phyloP scores from a whole-genome alignment of 352 stramenopile genomes.

The Phytophthora quininea region DNA sequence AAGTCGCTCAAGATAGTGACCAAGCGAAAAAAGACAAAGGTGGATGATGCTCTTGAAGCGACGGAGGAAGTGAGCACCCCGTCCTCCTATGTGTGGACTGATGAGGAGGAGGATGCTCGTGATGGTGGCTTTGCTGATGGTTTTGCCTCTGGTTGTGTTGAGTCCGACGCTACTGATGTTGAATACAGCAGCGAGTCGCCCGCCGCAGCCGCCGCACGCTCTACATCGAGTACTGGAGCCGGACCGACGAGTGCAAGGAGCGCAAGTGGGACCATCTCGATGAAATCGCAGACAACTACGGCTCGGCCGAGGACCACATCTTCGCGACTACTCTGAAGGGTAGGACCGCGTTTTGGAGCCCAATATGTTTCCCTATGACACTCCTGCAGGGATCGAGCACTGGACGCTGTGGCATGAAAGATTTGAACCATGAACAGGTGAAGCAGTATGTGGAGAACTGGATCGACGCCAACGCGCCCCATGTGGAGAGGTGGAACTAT shows the following conservation, averaged over 20 bases:
- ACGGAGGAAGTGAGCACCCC: conserved; percentile 44
- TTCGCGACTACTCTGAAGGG: conserved; percentile 80
- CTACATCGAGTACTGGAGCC: conserved; percentile 90
- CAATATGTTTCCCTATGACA: conserved; percentile 92
- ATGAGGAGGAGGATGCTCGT: conserved; percentile 37
- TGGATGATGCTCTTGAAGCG: conserved; percentile 16
- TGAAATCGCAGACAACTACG: conserved; percentile 80
- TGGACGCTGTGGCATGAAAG: conserved; percentile 87
- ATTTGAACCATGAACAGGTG: conserved; percentile 80
- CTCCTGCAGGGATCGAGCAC: conserved; percentile 87
- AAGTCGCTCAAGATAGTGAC: conserved; percentile 34
- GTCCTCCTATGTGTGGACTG: conserved; percentile 28
- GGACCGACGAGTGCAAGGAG: conserved; percentile 88
- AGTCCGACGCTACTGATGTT: conserved; percentile 56
- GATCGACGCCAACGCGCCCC: conserved; percentile 85
- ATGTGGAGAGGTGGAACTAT: conserved; percentile 86
- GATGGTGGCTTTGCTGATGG: conserved; percentile 25
- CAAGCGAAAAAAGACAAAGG: conserved; percentile 42
- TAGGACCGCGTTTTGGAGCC: conserved; percentile 86
- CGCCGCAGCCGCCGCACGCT: conserved; percentile 70
- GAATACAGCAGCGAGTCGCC: conserved; percentile 49
- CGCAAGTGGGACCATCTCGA: conserved; percentile 90
- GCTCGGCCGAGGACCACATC: conserved; percentile 81
- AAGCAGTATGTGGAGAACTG: conserved; percentile 90
- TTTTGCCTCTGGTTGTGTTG: conserved; percentile 33